phyloP scores from a whole-genome alignment of 176 grass and related monocot genomes.

The Panicum miliaceum region DNA sequence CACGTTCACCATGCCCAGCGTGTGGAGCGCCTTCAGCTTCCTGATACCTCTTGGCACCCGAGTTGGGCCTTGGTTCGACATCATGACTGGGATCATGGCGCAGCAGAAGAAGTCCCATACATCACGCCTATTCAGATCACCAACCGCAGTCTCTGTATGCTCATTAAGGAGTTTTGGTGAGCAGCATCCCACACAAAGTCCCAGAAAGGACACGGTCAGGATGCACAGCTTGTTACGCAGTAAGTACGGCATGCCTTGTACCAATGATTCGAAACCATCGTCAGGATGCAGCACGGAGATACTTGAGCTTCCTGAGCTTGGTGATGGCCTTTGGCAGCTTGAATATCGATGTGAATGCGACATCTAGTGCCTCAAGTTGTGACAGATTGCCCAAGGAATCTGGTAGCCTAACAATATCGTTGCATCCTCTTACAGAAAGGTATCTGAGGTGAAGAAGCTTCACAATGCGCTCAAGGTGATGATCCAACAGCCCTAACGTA shows the following conservation, averaged over 20 bases:
- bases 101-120: background rate
- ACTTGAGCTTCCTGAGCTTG: background rate
- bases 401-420: background rate
- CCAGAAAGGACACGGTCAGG: fast-evolving
- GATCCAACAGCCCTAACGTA: background rate
- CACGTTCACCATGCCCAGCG: background rate
- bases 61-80: too few species aligned
- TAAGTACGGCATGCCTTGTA: background rate
- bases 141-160: too few species aligned
- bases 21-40: background rate
- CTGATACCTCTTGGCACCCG: background rate
- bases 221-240: background rate
- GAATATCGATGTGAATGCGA: fast-evolving
- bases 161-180: background rate
- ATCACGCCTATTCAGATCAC: background rate
- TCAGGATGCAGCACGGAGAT: background rate
- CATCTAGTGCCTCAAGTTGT: background rate
- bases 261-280: background rate
- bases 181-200: background rate
- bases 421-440: constrained; percentile 19
- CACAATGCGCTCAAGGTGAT: background rate
- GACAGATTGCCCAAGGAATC: constrained; percentile 3
- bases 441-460: constrained; percentile 38
- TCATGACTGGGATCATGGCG: background rate
- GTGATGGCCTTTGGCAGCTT: constrained; percentile 4